A percentile compares a stretch with the other conserved stretches of the same genome.
phyloP scores from a whole-genome alignment of 495 filamentous ascomycete species.

The Aspergillus funiculosus region DNA sequence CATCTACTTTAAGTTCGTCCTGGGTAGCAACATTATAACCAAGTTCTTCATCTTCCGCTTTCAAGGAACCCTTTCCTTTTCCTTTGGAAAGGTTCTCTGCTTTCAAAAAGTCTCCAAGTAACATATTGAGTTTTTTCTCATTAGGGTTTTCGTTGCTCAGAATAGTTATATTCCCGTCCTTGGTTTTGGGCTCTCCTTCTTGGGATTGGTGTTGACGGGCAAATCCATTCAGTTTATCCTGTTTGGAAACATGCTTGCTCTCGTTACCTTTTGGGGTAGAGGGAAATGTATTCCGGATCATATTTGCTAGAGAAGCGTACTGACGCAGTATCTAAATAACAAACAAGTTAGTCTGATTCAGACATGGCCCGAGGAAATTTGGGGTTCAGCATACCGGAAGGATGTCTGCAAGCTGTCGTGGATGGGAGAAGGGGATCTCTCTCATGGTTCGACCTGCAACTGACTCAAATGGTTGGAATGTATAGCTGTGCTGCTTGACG shows the following conservation, averaged over 20 bases:
- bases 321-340: constrained; percentile 55
- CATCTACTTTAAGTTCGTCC: constrained; percentile 38
- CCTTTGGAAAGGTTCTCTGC: neutral
- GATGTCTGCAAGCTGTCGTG: constrained; percentile 72
- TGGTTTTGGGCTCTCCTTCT: constrained; percentile 8
- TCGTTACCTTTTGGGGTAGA: constrained; percentile 18
- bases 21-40: neutral
- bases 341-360: constrained; percentile 2
- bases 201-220: neutral
- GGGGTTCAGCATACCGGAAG: constrained; percentile 48
- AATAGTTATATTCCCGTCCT: constrained; percentile 19
- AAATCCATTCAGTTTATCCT: neutral
- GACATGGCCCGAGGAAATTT: neutral
- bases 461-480: constrained; percentile 63
- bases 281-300: constrained; percentile 59
- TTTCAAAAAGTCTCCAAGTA: constrained; percentile 19
- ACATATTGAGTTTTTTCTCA: constrained; percentile 29
- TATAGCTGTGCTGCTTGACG: constrained; percentile 56
- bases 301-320: constrained; percentile 60
- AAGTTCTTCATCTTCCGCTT: neutral
- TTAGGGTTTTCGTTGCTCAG: constrained; percentile 41
- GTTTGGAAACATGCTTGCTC: constrained; percentile 1
- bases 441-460: constrained; percentile 63
- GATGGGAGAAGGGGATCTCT: constrained; percentile 79
- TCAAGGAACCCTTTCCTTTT: constrained; percentile 9